A percentile compares a stretch with the other conserved stretches of the same genome.
Evolutionary conservation across 2,329 filamentous ascomycete genomes (phyloP).

Genomic region (Dactylellina parvicollis): DNA sequence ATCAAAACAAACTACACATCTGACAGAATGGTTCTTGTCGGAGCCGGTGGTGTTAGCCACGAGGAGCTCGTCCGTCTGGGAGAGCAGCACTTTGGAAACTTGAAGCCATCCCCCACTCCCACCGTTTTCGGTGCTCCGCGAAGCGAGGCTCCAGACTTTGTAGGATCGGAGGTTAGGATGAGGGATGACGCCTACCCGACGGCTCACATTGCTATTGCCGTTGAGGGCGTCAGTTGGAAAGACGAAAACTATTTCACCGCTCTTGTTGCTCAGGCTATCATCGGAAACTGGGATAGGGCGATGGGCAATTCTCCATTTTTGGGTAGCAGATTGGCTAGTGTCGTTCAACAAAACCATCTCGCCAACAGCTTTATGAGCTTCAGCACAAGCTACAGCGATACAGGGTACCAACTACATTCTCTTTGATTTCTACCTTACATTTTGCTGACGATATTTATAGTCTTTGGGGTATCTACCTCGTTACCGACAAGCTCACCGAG

Average conservation of each 20-base stretch:
- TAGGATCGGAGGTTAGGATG: conserved; percentile 94
- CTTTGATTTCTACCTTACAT: conserved; percentile 21
- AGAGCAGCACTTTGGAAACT: conserved; percentile 88
- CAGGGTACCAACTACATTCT: conserved; percentile 74
- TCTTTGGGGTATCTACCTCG: conserved; percentile 99
- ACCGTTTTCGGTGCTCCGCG: conserved; percentile 77
- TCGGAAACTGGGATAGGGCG: conserved; percentile 99
- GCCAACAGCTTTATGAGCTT: conserved; percentile 99
- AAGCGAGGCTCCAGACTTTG: conserved; percentile 87
- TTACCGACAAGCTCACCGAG: conserved; percentile 84
- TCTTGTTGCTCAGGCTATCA: conserved; percentile 95
- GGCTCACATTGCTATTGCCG: conserved; percentile 96
- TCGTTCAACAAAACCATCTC: conserved; percentile 91
- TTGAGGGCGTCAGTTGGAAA: conserved; percentile 99
- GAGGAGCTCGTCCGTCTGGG: conserved; percentile 93
- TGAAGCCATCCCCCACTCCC: conserved; percentile 76
- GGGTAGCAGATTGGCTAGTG: conserved; percentile 96
- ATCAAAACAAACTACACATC: conserved; percentile 99
- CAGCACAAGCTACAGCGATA: conserved; percentile 99
- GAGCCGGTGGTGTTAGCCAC: conserved; percentile 92
- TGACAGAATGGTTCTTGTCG: conserved; percentile 98
- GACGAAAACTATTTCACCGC: conserved; percentile 99
- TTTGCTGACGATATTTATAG: conserved; percentile 64
- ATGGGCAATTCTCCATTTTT: conserved; percentile 98
- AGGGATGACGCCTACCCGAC: conserved; percentile 96